Conservation (phyloP, 1,284 basidiomycete genomes). For the Ustilago curta region DNA sequence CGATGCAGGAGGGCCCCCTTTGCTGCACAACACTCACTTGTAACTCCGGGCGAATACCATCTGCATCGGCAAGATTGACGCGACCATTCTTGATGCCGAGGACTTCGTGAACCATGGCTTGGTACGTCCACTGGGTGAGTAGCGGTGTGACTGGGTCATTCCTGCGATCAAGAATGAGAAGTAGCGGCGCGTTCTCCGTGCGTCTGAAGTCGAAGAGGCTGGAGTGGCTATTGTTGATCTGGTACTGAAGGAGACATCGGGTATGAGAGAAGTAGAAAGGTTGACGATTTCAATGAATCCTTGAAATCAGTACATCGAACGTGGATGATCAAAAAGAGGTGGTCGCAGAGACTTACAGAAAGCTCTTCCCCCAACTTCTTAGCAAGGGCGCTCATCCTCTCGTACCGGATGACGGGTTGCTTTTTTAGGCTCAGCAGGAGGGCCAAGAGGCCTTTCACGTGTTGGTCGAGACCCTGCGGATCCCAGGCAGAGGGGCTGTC, state of each 20-base stretch:
- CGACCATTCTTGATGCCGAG: conserved; percentile 93
- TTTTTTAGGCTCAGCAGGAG: conserved; percentile 95
- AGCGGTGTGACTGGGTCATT: conserved; percentile 98
- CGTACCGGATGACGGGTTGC: conserved; percentile 92
- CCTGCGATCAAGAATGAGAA: conserved; percentile 80
- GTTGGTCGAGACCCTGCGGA: conserved; percentile 79
- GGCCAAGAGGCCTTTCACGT: conserved; percentile 85
- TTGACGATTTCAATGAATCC: neutral
- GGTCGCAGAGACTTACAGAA: conserved; percentile 74
- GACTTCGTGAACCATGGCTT: conserved; percentile 98
- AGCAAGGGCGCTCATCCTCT: conserved; percentile 90
- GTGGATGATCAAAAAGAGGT: neutral
- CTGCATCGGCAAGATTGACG: conserved; percentile 85
- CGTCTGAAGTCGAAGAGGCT: conserved; percentile 73
- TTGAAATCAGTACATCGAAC: neutral
- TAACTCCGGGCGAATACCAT: conserved; percentile 86
- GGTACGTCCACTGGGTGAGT: conserved; percentile 99
- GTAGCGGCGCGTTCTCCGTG: conserved; percentile 72
- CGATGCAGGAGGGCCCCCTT: no score
- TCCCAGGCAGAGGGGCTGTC: conserved; percentile 76
- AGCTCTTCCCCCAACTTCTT: conserved; percentile 88
- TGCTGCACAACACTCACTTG: conserved; percentile 72
- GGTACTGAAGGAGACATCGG: conserved; percentile 45
- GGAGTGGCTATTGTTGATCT: conserved; percentile 69
- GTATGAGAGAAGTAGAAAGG: neutral